phyloP scores from a whole-genome alignment of 768 basidiomycete genomes.

The Macrocybe gigantea region DNA sequence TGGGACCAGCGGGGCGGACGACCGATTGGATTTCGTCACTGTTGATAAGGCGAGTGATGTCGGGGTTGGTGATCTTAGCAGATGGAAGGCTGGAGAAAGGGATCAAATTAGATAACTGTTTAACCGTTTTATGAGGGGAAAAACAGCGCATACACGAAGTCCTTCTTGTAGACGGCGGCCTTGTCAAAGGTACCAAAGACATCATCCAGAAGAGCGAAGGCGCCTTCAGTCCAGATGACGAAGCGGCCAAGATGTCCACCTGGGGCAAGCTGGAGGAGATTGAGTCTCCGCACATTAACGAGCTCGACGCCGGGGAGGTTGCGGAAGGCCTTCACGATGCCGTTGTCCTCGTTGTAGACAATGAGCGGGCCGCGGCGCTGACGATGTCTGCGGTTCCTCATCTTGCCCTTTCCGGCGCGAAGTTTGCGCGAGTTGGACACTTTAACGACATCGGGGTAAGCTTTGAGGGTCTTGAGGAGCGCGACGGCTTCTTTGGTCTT shows the following conservation, averaged over 20 bases:
- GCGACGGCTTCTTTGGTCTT: constrained; percentile 98
- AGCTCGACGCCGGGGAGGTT: constrained; percentile 98
- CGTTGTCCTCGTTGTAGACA: constrained; percentile 96
- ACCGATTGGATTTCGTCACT: constrained; percentile 97
- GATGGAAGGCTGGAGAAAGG: constrained; percentile 64
- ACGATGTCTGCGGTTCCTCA: constrained; percentile 94
- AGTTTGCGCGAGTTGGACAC: constrained; percentile 97
- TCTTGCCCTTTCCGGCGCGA: constrained; percentile 95
- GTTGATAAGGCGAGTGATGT: constrained; percentile 97
- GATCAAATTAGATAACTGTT: background rate
- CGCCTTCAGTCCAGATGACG: constrained; percentile 97
- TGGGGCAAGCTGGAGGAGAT: constrained; percentile 98
- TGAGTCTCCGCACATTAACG: constrained; percentile 88
- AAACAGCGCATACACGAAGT: constrained; percentile 59
- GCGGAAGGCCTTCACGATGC: constrained; percentile 97
- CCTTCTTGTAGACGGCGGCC: constrained; percentile 80
- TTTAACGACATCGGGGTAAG: constrained; percentile 91
- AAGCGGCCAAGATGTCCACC: constrained; percentile 99
- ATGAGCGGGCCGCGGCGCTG: constrained; percentile 97
- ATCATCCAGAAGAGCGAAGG: constrained; percentile 88
- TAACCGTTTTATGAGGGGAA: background rate
- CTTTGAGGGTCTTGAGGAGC: constrained; percentile 85
- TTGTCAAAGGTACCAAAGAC: constrained; percentile 95
- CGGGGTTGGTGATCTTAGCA: constrained; percentile 95
- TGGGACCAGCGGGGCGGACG: constrained; percentile 83